phyloP scores from a whole-genome alignment of 306 rosid genomes.

The Trifolium pratense region DNA sequence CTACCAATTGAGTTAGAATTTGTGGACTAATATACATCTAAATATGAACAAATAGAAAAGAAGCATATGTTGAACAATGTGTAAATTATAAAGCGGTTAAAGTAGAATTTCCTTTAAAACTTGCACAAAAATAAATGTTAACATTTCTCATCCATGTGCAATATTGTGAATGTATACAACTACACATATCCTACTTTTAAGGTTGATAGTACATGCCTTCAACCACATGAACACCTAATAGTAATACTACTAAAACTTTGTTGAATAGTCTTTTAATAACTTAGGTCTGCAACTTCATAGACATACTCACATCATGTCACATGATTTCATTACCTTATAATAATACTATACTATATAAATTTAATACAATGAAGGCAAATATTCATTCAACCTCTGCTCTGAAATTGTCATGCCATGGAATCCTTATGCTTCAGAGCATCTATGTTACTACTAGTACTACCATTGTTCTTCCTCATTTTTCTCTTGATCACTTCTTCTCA shows the following conservation, averaged over 20 bases:
- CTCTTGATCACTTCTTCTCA: constrained; percentile 35
- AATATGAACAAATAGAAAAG: no score
- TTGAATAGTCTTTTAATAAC: constrained; percentile 33
- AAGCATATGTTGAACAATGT: not conserved
- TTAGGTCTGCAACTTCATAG: constrained; percentile 28
- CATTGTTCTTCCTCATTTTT: constrained; percentile 18
- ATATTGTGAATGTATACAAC: constrained; percentile 20
- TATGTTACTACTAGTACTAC: constrained; percentile 15
- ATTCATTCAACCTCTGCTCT: constrained; percentile 21
- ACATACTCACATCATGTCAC: constrained; percentile 49
- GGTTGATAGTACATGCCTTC: constrained; percentile 22
- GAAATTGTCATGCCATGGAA: constrained; percentile 21
- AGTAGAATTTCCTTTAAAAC: not conserved
- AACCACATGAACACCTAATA: not conserved
- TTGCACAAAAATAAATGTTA: constrained; percentile 25
- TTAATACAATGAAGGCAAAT: constrained; percentile 2
- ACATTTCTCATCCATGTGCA: not conserved
- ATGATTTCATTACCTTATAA: constrained; percentile 10
- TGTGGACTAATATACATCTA: no score
- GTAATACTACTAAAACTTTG: not conserved
- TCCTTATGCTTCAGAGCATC: not conserved
- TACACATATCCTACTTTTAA: constrained; percentile 22
- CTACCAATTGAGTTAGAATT: no score
- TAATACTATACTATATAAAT: not conserved
- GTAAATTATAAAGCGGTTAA: not conserved